These are phyloP conservation scores for Ceraceosorus guamensis DNA, from an alignment of 1,284 basidiomycete species.

Conservation along the genomic window DNA sequence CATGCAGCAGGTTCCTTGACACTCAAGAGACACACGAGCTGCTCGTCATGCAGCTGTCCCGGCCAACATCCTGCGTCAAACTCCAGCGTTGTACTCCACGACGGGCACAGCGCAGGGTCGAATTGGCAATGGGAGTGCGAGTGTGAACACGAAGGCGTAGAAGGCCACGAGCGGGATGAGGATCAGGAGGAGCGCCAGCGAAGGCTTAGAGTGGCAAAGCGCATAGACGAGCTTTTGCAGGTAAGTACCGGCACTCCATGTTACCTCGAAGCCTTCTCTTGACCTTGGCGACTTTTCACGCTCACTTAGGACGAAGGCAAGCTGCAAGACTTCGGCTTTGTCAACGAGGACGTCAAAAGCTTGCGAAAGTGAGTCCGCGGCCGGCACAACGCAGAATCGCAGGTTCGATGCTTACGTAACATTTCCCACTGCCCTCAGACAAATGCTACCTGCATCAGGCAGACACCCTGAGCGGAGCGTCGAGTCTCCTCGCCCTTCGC, in stretches of 20 bases:
- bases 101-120: background rate
- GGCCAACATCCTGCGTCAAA: background rate
- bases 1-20: background rate
- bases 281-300: background rate
- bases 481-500: background rate
- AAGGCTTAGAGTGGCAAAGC: background rate
- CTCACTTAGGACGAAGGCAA: slow-evolving; percentile 58
- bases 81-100: background rate
- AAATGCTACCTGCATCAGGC: slow-evolving; percentile 19
- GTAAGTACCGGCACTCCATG: background rate
- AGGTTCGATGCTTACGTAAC: background rate
- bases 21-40: background rate
- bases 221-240: background rate
- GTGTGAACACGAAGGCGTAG: background rate
- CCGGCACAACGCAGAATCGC: slow-evolving; percentile 3
- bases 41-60: background rate
- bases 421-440: slow-evolving; percentile 8
- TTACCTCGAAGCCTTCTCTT: background rate
- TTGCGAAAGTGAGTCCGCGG: slow-evolving; percentile 57
- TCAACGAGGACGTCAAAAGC: slow-evolving; percentile 62
- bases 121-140: background rate
- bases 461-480: slow-evolving; percentile 1
- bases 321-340: slow-evolving; percentile 69
- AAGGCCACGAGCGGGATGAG: background rate
- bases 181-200: background rate